Evolutionary conservation across 2,329 filamentous ascomycete species (phyloP), one percentile per base, ranked within the genome.

Genomic region (Cyphellophora europaea): DNA sequence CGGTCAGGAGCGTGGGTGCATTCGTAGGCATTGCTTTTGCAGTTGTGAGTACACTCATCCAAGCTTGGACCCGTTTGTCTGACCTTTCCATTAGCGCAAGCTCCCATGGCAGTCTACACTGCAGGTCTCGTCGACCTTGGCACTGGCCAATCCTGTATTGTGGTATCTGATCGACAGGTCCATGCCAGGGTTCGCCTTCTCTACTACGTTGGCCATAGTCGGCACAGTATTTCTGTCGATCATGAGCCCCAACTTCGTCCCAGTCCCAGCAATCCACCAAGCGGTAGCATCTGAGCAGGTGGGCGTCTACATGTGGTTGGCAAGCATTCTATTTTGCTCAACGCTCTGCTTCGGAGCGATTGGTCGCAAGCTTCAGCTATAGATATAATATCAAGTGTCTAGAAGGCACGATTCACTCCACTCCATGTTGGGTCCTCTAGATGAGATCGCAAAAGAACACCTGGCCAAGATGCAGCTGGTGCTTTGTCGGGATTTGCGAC

Each of bases 91-190:
- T 31, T 49, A 93, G 85, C 80, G 91, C 45, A 85, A 83, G 58
- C 74, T 95, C 6, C 83, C 86, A 1, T 98, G 91, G 91, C 74
- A 88, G 50, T 95, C 88, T 6, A 91, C 87, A 2, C 75, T 94
- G n/a, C 91, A 98, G 59, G 78, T 93, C 13, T 93, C 88, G 1
- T 61, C 93, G 16, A 91, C 88, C 1, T 77, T 98, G 32, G 84
- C 87, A 14, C 75, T 96, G 40, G 85, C 82, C 13, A 96, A 96
- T 55, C 89, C 91, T 1, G 82, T 91, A 6, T 66, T 98, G 12
- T 98, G 91, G 91, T 98, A 93, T 61, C 69, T 96, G 15, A 82
- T 98, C 53, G 91, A 98, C 61, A 83, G 89, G 33, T 91, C 86
- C 30, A 79, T 77, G 47, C 74, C 87, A 0, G 91, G 91, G 4